Base-by-base conservation (phyloP, 2,329 filamentous ascomycete genomes). In the Daldinia eschscholtzii region DNA sequence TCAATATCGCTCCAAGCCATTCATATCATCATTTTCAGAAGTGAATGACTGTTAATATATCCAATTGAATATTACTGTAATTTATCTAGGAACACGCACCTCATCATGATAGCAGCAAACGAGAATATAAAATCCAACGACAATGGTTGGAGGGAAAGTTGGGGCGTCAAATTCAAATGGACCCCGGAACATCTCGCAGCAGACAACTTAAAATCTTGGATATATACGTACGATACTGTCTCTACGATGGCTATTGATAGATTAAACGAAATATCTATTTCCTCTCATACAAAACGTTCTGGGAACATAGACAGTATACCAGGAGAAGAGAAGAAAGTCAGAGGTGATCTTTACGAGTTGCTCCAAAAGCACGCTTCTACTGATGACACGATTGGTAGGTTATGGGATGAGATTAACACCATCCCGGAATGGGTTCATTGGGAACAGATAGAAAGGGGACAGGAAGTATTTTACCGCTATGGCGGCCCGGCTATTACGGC, bases 391-490 rank as follows among this genome's bases (percentile, higher is more conserved):
- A 80, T 87, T 2, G 73, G 76, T 1, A 73, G 85, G 61, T 80
- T 95, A 7, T 94, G 92, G 92, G 77, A 80, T 0, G 84, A 93
- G 75, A 83, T 92, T 63, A 90, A 88, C 64, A 89, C 85, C 0
- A 80, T 93, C 3, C 92, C 92, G 0, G 83, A 86, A 0, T 94
- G 92, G 91, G 92, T 94, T 2, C 88, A 94, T 76, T 94, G 91
- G 92, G 86, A 86, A 1, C 91, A 93, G 76, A 90, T 95, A 63
- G 83, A 85, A 66, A 84, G 92, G 74, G 92, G 92, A 0, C 92
- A 95, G 76, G 87, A 92, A 72, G 87, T 93, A 0, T 93, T 94
- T 75, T 94, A 93, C 78, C 87, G 92, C 39, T 94, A 94, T 78
- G 91, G 88, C 18, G 89, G 88, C 0, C 87, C 91, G 0, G 86